phyloP scores from a whole-genome alignment of 306 rosid genomes.

The Ceratonia siliqua region DNA sequence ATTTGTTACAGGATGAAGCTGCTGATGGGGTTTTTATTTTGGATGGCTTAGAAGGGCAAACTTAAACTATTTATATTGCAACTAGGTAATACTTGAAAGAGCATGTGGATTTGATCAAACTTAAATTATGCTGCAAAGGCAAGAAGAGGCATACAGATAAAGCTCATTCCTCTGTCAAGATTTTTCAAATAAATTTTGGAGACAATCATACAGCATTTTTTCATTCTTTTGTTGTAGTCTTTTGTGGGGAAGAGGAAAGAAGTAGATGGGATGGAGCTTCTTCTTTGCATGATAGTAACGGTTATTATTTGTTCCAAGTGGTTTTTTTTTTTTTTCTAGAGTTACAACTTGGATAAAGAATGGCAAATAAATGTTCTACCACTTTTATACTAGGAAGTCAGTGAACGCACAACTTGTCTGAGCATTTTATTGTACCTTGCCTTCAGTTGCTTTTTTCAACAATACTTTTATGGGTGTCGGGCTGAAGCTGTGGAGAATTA shows the following conservation, averaged over 20 bases:
- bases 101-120: slow-evolving; percentile 29
- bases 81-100: slow-evolving; percentile 37
- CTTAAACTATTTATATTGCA: slow-evolving; percentile 26
- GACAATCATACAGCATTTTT: slow-evolving; percentile 45
- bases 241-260: slow-evolving; percentile 21
- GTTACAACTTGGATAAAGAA: slow-evolving; percentile 31
- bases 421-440: slow-evolving; percentile 16
- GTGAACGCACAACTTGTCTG: background rate
- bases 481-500: background rate
- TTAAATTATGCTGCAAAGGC: slow-evolving; percentile 37
- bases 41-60: slow-evolving; percentile 33
- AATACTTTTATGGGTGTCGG: background rate
- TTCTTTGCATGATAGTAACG: slow-evolving; percentile 33
- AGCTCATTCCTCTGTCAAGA: slow-evolving; percentile 36
- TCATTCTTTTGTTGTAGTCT: slow-evolving; percentile 41
- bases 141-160: slow-evolving; percentile 40
- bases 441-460: slow-evolving; percentile 10
- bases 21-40: slow-evolving; percentile 39
- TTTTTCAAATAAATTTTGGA: slow-evolving; percentile 38
- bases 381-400: slow-evolving; percentile 10
- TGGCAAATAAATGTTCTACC: slow-evolving; percentile 27
- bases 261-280: slow-evolving; percentile 18
- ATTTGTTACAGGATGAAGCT: slow-evolving; percentile 45
- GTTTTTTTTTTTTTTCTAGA: slow-evolving; percentile 30
- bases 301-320: slow-evolving; percentile 28